A percentile compares a stretch with the other conserved stretches of the same genome.
These are phyloP conservation scores for Schwanniomyces vanrijiae DNA, from an alignment of 805 yeast genomes.

Conservation along the genomic window DNA sequence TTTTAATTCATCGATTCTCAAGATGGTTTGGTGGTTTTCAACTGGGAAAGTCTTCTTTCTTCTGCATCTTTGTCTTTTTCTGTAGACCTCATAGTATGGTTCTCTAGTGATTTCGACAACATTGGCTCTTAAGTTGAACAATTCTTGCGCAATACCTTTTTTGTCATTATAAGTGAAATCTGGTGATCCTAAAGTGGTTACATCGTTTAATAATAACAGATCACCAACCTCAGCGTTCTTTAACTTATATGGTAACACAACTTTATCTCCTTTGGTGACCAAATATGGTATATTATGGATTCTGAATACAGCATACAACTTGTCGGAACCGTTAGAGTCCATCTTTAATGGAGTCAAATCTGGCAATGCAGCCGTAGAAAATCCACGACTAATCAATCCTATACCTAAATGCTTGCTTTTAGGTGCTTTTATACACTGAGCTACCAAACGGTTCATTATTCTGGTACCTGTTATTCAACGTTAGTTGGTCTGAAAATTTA, in stretches of 20 bases:
- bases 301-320: conserved; percentile 77
- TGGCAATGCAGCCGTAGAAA: conserved; percentile 10
- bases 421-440: background rate
- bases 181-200: conserved; percentile 81
- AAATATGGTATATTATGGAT: conserved; percentile 83
- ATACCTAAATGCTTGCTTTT: background rate
- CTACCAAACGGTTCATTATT: conserved; percentile 2
- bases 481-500: background rate
- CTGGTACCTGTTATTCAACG: background rate
- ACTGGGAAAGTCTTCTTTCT: conserved; percentile 72
- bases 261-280: conserved; percentile 87
- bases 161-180: conserved; percentile 51
- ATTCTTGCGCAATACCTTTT: conserved; percentile 22
- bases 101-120: conserved; percentile 84
- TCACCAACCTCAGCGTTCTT: conserved; percentile 84
- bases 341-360: conserved; percentile 65
- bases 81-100: conserved; percentile 57
- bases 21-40: conserved; percentile 74
- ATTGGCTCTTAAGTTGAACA: conserved; percentile 68
- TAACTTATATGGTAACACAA: conserved; percentile 76
- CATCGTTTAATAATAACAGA: conserved; percentile 67
- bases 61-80: conserved; percentile 73
- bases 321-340: conserved; percentile 50
- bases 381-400: background rate
- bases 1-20: conserved; percentile 72